phyloP scores from a whole-genome alignment of 208 protist genomes.

The Trypanosoma vivax region DNA sequence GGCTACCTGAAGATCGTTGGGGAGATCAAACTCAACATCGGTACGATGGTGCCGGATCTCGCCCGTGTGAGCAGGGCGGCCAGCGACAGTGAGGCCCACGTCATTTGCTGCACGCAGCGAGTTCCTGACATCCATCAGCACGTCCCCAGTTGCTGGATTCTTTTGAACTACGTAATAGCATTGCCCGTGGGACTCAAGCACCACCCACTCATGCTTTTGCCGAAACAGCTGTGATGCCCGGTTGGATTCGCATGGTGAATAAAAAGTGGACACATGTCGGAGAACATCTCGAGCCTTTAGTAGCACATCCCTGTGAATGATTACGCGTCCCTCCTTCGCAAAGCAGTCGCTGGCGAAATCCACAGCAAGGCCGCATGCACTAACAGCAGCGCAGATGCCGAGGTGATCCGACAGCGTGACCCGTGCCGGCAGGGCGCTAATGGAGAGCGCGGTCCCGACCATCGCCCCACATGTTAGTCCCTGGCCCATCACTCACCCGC shows the following conservation, averaged over 20 bases:
- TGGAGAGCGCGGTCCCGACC: conserved; percentile 45
- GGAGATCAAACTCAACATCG: conserved; percentile 87
- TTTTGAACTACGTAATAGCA: conserved; percentile 87
- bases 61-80: conserved; percentile 69
- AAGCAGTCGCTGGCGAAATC: conserved; percentile 82
- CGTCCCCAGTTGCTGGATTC: conserved; percentile 73
- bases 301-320: conserved; percentile 85
- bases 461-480: conserved; percentile 64
- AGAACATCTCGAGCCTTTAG: conserved; percentile 72
- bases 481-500: conserved; percentile 82
- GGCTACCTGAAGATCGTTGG: conserved; percentile 76
- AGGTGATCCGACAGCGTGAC: conserved; percentile 55
- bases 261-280: conserved; percentile 87
- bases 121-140: conserved; percentile 73
- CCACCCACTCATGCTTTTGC: conserved; percentile 89
- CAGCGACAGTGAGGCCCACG: conserved; percentile 64
- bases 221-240: conserved; percentile 46
- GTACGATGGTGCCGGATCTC: conserved; percentile 75
- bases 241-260: conserved; percentile 71
- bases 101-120: conserved; percentile 85
- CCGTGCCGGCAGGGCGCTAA: conserved; percentile 45
- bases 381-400: conserved; percentile 40
- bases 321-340: conserved; percentile 69
- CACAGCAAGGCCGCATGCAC: conserved; percentile 52
- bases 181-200: conserved; percentile 69